phyloP scores from a whole-genome alignment of 192 early-diverging fungal species.

The Haplosporangium gracile region DNA sequence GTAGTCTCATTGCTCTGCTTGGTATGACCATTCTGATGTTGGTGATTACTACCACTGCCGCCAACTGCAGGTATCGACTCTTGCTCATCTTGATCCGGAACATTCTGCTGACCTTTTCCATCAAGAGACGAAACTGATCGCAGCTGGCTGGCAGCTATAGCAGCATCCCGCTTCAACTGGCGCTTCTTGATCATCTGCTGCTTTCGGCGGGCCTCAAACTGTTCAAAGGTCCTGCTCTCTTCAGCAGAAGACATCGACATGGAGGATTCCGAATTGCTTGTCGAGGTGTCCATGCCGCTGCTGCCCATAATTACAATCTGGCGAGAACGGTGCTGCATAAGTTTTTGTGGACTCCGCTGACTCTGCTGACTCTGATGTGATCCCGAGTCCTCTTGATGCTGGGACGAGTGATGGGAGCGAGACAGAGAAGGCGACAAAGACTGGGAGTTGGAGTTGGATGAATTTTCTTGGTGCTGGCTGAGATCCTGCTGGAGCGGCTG shows the following conservation, averaged over 20 bases:
- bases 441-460: not conserved
- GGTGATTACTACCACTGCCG: not conserved
- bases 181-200: not conserved
- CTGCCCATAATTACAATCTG: not conserved
- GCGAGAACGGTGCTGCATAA: not conserved
- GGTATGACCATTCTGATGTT: slow-evolving; percentile 9
- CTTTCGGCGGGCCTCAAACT: slow-evolving; percentile 16
- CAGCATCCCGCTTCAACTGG: not conserved
- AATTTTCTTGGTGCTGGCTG: not conserved
- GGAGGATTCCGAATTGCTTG: not conserved
- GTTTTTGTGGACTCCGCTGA: not conserved
- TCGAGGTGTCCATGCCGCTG: not conserved
- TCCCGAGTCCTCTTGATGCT: slow-evolving; percentile 22
- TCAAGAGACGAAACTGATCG: not conserved
- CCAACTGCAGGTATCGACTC: not conserved
- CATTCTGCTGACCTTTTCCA: not conserved
- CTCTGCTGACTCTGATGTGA: slow-evolving; percentile 7
- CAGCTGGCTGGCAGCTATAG: not conserved
- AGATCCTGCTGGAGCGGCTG: not conserved
- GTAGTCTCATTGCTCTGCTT: slow-evolving; percentile 55
- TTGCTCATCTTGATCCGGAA: not conserved
- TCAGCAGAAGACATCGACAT: slow-evolving; percentile 25
- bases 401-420: not conserved
- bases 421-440: slow-evolving; percentile 1
- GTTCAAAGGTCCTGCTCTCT: slow-evolving; percentile 16